Percentiles rank a stretch among this genome's conserved stretches.
phyloP scores from a whole-genome alignment of 345 rosid genomes.

The sweet orange (Citrus sinensis) region DVS_A1.0 CM039169.1:31448001-31448500 shows the following conservation, averaged over 20 bases:
- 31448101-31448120: neutral
- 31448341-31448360: neutral
- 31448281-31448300: constrained; percentile 3
- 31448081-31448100: constrained; percentile 11
- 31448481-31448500: constrained; percentile 89
- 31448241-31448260: neutral
- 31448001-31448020: neutral
- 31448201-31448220: neutral
- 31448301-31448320: constrained; percentile 7
- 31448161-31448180: neutral
- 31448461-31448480: constrained; percentile 87
- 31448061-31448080: constrained; percentile 6
- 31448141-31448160: neutral
- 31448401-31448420: constrained; percentile 80
- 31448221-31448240: neutral
- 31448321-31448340: constrained; percentile 1
- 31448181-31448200: neutral
- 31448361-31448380: neutral
- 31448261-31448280: neutral
- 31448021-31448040: constrained; percentile 12
- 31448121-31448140: constrained; percentile 5
- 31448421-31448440: constrained; percentile 83
- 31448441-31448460: constrained; percentile 96
- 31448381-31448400: constrained; percentile 39
- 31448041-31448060: constrained; percentile 2